phyloP scores from a whole-genome alignment of 2,329 filamentous ascomycete species.

The Monilinia laxa region DNA sequence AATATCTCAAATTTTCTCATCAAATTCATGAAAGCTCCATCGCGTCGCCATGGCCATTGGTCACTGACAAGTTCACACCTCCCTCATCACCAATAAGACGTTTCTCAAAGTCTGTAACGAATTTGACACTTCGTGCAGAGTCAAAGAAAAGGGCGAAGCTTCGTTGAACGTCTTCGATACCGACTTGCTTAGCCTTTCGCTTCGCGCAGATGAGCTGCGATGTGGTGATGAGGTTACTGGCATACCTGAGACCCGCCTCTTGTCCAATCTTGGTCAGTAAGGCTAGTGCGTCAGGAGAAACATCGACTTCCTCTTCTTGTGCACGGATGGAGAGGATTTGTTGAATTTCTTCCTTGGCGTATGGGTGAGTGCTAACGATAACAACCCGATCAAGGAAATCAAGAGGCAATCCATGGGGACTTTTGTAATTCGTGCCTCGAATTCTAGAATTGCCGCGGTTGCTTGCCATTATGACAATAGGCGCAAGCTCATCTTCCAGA shows the following conservation, averaged over 20 bases:
- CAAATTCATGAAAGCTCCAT: slow-evolving; percentile 55
- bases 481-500: slow-evolving; percentile 88
- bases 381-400: slow-evolving; percentile 96
- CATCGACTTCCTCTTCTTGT: slow-evolving; percentile 92
- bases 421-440: slow-evolving; percentile 88
- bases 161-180: slow-evolving; percentile 84
- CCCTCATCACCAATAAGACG: slow-evolving; percentile 88
- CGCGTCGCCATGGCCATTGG: slow-evolving; percentile 60
- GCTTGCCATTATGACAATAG: slow-evolving; percentile 98
- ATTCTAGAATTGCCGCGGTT: slow-evolving; percentile 92
- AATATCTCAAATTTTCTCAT: not conserved
- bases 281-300: slow-evolving; percentile 85
- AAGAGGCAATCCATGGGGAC: slow-evolving; percentile 88
- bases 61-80: slow-evolving; percentile 65
- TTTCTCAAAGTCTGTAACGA: slow-evolving; percentile 87
- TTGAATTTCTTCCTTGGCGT: slow-evolving; percentile 79
- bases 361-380: slow-evolving; percentile 91
- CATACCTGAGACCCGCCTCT: slow-evolving; percentile 89
- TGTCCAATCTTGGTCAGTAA: slow-evolving; percentile 93
- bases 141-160: slow-evolving; percentile 96
- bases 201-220: slow-evolving; percentile 86
- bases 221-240: slow-evolving; percentile 96
- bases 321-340: slow-evolving; percentile 92
- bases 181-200: slow-evolving; percentile 79
- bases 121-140: slow-evolving; percentile 80